phyloP scores from a whole-genome alignment of 1,139 yeast species.

The Candida frijolesensis region DNA sequence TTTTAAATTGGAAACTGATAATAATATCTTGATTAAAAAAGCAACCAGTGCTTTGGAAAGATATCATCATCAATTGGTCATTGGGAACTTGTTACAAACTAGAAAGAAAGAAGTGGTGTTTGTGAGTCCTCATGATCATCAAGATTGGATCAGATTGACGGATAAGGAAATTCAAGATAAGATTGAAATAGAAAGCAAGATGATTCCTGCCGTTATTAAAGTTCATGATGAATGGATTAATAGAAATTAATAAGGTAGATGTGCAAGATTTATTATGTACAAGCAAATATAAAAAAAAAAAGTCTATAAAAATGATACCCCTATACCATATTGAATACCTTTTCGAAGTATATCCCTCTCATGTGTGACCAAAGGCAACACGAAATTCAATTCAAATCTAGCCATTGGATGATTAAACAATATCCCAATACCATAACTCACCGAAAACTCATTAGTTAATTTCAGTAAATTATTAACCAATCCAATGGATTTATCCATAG shows the following conservation, averaged over 20 bases:
- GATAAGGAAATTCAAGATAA: conserved; percentile 38
- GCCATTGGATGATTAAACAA: conserved; percentile 87
- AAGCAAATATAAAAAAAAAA: not conserved
- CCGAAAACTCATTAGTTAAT: conserved; percentile 40
- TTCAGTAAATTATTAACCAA: conserved; percentile 24
- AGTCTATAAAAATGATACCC: conserved; percentile 71
- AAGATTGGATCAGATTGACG: conserved; percentile 55
- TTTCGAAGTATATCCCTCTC: conserved; percentile 70
- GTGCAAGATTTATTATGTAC: too few relatives aligned
- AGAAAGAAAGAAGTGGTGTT: conserved; percentile 87
- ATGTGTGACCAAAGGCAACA: conserved; percentile 71
- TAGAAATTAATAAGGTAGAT: conserved; percentile 9
- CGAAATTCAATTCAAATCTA: conserved; percentile 85
- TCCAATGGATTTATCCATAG: conserved; percentile 30
- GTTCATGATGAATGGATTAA: conserved; percentile 66
- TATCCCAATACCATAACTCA: conserved; percentile 74
- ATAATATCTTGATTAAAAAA: conserved; percentile 66
- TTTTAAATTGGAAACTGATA: conserved; percentile 92
- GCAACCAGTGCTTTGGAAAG: conserved; percentile 77
- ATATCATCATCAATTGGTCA: conserved; percentile 90
- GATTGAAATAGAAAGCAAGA: conserved; percentile 71
- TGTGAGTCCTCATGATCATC: conserved; percentile 56
- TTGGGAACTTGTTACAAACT: conserved; percentile 89
- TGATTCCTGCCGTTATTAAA: conserved; percentile 72
- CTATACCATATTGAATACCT: conserved; percentile 93